A percentile compares a stretch with the other conserved stretches of the same genome.
Evolutionary conservation across 2,329 filamentous ascomycete genomes (phyloP).

Genomic region (Fonsecaea pugnacius): DNA sequence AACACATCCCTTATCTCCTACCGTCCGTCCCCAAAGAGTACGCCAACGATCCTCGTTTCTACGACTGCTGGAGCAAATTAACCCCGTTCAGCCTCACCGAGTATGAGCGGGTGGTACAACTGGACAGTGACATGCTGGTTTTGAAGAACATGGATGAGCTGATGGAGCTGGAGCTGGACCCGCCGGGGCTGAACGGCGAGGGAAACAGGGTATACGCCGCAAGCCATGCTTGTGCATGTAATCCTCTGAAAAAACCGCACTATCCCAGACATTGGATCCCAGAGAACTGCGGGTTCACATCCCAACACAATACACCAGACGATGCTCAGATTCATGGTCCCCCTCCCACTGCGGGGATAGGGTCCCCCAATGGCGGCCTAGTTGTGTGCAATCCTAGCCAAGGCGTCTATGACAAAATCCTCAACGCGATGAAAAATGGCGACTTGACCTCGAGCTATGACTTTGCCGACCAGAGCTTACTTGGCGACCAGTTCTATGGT

Average conservation of each 20-base stretch:
- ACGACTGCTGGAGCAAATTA: slow-evolving; percentile 89
- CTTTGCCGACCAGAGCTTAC: slow-evolving; percentile 64
- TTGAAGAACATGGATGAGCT: slow-evolving; percentile 87
- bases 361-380: slow-evolving; percentile 64
- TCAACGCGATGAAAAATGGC: slow-evolving; percentile 49
- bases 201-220: slow-evolving; percentile 77
- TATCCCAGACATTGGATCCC: slow-evolving; percentile 73
- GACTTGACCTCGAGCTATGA: slow-evolving; percentile 55
- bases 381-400: slow-evolving; percentile 65
- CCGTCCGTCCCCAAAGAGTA: slow-evolving; percentile 70
- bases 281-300: slow-evolving; percentile 65
- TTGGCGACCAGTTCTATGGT: slow-evolving; percentile 61
- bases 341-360: slow-evolving; percentile 55
- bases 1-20: slow-evolving; percentile 73
- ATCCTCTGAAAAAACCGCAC: slow-evolving; percentile 75
- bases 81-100: slow-evolving; percentile 75
- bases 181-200: slow-evolving; percentile 53
- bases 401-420: slow-evolving; percentile 55
- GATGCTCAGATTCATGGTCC: slow-evolving; percentile 59
- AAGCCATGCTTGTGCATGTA: slow-evolving; percentile 83
- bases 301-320: slow-evolving; percentile 58
- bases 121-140: slow-evolving; percentile 88
- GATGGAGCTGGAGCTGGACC: slow-evolving; percentile 78
- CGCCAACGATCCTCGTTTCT: slow-evolving; percentile 78
- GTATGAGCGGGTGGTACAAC: slow-evolving; percentile 78